Evolutionary conservation across 2,329 filamentous ascomycete species (phyloP).

Genomic region (Fusarium subtropicale): DNA sequence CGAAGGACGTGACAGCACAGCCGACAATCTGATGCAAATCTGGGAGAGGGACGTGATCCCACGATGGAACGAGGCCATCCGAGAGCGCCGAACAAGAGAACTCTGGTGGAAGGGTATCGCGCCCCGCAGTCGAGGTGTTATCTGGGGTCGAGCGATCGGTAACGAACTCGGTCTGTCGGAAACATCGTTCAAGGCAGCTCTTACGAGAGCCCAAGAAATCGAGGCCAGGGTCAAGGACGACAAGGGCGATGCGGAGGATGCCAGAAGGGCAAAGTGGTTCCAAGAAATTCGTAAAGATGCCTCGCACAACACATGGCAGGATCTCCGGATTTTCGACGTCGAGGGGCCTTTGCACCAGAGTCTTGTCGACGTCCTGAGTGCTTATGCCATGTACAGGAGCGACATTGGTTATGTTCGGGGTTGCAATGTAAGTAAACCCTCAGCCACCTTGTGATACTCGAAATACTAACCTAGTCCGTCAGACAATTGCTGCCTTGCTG

Average conservation of each 20-base stretch:
- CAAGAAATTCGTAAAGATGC: conserved; percentile 73
- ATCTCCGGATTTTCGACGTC: conserved; percentile 77
- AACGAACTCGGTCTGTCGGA: conserved; percentile 77
- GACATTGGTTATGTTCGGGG: conserved; percentile 83
- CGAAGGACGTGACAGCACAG: conserved; percentile 65
- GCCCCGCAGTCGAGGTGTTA: conserved; percentile 73
- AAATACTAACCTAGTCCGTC: conserved; percentile 35
- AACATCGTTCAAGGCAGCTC: conserved; percentile 76
- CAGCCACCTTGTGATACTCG: conserved; percentile 11
- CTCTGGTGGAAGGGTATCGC: conserved; percentile 87
- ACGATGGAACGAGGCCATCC: conserved; percentile 78
- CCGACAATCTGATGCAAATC: conserved; percentile 67
- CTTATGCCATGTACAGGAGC: conserved; percentile 84
- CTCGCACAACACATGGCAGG: conserved; percentile 72
- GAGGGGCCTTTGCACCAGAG: conserved; percentile 74
- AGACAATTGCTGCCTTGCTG: conserved; percentile 79
- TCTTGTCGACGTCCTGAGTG: conserved; percentile 78
- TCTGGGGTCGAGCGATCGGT: conserved; percentile 78
- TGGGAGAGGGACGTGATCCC: conserved; percentile 84
- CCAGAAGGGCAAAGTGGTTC: conserved; percentile 70
- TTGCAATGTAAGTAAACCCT: conserved; percentile 71
- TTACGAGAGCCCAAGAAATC: conserved; percentile 73
- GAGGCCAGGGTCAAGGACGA: conserved; percentile 67
- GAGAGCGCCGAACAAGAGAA: conserved; percentile 76
- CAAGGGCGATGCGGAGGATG: conserved; percentile 65